Percentiles rank a stretch among this genome's conserved stretches.
Evolutionary conservation across 2,329 filamentous ascomycete species (phyloP).

Genomic region (Hymenoscyphus infarciens): DNA sequence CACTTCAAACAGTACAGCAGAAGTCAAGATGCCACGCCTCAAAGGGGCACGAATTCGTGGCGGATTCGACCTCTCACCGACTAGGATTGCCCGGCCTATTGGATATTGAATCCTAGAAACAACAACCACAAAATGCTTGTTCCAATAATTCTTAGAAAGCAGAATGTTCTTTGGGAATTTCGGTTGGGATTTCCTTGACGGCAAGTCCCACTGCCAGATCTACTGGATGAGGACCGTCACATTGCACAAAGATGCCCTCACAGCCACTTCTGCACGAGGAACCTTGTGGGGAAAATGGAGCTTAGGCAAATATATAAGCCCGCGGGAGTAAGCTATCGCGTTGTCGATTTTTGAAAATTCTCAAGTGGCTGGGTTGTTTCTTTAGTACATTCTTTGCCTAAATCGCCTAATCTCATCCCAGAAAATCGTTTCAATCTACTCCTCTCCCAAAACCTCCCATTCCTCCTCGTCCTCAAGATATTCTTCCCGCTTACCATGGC

Average conservation of each 20-base stretch:
- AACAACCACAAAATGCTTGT: background rate
- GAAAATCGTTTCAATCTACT: background rate
- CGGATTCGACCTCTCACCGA: background rate
- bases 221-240: background rate
- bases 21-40: background rate
- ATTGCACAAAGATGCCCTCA: no score
- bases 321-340: background rate
- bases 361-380: background rate
- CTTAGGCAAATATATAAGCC: background rate
- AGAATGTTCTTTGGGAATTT: no score
- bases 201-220: background rate
- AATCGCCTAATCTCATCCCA: background rate
- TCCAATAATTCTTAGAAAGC: background rate
- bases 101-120: background rate
- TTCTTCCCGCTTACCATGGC: constrained; percentile 12
- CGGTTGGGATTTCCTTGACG: background rate
- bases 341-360: background rate
- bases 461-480: constrained; percentile 6
- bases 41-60: background rate
- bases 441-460: constrained; percentile 8
- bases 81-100: background rate
- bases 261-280: background rate
- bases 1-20: background rate
- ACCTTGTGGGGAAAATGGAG: background rate
- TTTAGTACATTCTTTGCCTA: background rate